Percentiles rank a stretch among this genome's conserved stretches.
Evolutionary conservation across 192 early-diverging fungal species (phyloP).

Genomic region (Coemansia sp.): DNA sequence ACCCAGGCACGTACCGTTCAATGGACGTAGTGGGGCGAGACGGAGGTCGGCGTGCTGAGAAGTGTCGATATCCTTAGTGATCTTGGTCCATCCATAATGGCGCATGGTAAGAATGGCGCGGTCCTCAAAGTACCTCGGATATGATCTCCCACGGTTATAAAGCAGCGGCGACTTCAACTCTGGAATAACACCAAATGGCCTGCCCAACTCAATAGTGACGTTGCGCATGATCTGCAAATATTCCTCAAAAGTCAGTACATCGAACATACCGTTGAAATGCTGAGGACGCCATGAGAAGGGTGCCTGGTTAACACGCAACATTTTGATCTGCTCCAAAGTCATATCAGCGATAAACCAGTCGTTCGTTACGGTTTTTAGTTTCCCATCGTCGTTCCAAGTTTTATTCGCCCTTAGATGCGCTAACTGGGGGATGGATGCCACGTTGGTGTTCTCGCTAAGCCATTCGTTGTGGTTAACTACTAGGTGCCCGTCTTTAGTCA

Average conservation of each 20-base stretch:
- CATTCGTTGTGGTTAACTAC: conserved; percentile 58
- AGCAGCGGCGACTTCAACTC: conserved; percentile 56
- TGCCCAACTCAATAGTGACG: conserved; percentile 26
- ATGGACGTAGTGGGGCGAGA: conserved; percentile 6
- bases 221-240: conserved; percentile 48
- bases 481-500: conserved; percentile 54
- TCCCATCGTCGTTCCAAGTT: conserved; percentile 33
- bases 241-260: conserved; percentile 51
- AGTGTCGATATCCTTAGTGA: conserved; percentile 21
- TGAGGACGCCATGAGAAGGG: conserved; percentile 36
- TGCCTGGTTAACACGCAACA: conserved; percentile 40
- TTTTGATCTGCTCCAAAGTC: conserved; percentile 42
- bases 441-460: conserved; percentile 45
- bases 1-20: conserved; percentile 16
- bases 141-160: conserved; percentile 36
- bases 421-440: conserved; percentile 25
- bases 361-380: conserved; percentile 6
- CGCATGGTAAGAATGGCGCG: conserved; percentile 40
- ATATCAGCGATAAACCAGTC: conserved; percentile 56
- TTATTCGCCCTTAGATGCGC: conserved; percentile 30
- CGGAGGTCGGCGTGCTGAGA: conserved; percentile 23
- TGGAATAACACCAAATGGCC: conserved; percentile 48
- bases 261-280: conserved; percentile 49
- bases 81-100: conserved; percentile 45
- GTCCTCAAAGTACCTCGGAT: conserved; percentile 52